Evolutionary conservation across 2,329 filamentous ascomycete genomes (phyloP).

Genomic region (Hymenotorrendiella dingleyae): DNA sequence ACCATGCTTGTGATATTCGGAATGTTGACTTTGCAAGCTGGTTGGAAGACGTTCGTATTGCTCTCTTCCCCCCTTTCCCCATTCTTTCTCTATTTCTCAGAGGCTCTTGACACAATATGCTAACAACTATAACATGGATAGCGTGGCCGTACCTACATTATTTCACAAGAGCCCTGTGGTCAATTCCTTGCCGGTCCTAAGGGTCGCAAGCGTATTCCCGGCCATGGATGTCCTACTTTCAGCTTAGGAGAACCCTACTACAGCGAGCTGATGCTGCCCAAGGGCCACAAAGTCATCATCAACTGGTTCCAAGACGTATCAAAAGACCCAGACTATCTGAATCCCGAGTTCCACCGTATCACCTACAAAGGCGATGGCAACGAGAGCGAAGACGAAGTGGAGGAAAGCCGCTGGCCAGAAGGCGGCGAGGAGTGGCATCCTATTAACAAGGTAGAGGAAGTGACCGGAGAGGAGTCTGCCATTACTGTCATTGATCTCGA

Average conservation of each 20-base stretch:
- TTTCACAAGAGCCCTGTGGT: constrained; percentile 46
- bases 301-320: constrained; percentile 56
- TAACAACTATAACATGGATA: not conserved
- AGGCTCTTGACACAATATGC: not conserved
- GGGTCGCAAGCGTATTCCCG: constrained; percentile 30
- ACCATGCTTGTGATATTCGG: constrained; percentile 34
- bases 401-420: too few relatives aligned
- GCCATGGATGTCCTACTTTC: constrained; percentile 60
- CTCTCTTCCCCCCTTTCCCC: too few relatives aligned
- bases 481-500: too few relatives aligned
- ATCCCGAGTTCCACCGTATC: constrained; percentile 26
- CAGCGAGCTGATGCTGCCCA: constrained; percentile 57
- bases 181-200: constrained; percentile 47
- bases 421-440: too few relatives aligned
- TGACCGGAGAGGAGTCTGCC: too few relatives aligned
- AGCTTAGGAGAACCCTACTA: constrained; percentile 57
- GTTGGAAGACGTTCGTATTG: constrained; percentile 43
- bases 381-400: constrained; percentile 9
- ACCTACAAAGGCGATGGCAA: constrained; percentile 9
- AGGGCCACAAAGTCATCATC: constrained; percentile 47
- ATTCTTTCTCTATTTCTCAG: not conserved
- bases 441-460: too few relatives aligned
- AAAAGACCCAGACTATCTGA: constrained; percentile 35
- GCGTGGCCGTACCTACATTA: constrained; percentile 55
- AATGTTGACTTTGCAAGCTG: constrained; percentile 44